Evolutionary conservation across 768 basidiomycete genomes (phyloP), one percentile per base, ranked within the genome.

Genomic region (Albatrellus ellisii): DNA sequence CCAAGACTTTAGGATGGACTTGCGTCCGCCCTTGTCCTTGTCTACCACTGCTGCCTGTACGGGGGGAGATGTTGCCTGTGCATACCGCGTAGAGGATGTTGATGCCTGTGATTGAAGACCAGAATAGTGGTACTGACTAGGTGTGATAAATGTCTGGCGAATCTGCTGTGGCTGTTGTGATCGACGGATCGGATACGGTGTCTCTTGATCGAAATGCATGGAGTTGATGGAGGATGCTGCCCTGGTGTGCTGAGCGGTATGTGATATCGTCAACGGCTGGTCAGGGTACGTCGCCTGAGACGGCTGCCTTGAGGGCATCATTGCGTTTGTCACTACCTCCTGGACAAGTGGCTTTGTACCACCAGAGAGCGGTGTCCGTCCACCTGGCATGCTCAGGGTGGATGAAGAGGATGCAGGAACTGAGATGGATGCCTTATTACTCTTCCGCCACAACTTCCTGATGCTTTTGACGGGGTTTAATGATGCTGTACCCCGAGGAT

Each of bases 371-470:
- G n/a, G n/a, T n/a, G n/a, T n/a, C n/a, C n/a, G n/a, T n/a, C n/a
- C n/a, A n/a, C n/a, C n/a, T n/a, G n/a, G n/a, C n/a, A n/a, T n/a
- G n/a, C n/a, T n/a, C n/a, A n/a, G n/a, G n/a, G n/a, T n/a, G n/a
- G n/a, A n/a, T n/a, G n/a, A n/a, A n/a, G n/a, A n/a, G n/a, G n/a
- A n/a, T n/a, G n/a, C n/a, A n/a, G n/a, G 55, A n/a, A n/a, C n/a
- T n/a, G 53, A 36, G 52, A 49, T 63, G 6, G 53, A 55, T 3
- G 44, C 70, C 49, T 70, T 73, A 41, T 68, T 75, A 51, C 78
- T 82, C 68, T 72, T 83, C 52, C 81, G 73, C 85, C 86, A 89
- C 17, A 89, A 56, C 46, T 73, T 79, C 59, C 73, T 79, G 53
- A 88, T 71, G 45, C 70, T 70, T 58, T 76, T 85, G 39, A 85